Evolutionary conservation across 331 rosid species (phyloP).

Genomic region (Acacia pycnantha): DNA sequence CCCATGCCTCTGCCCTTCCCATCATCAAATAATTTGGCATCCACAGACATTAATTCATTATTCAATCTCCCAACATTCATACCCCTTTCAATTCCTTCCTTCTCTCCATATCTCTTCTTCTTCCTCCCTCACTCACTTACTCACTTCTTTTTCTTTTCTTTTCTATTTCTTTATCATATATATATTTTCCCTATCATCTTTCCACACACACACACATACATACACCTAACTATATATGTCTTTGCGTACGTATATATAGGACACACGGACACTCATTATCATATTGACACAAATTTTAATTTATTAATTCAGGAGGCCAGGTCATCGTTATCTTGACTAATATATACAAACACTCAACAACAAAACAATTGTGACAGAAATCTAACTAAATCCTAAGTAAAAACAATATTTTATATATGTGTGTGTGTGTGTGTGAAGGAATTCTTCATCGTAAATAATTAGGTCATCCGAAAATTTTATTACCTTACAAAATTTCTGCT

Average conservation of each 20-base stretch:
- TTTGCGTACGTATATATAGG: neutral
- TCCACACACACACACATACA: too few species aligned
- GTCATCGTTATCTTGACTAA: neutral
- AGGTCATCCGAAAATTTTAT: neutral
- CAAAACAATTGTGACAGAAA: neutral
- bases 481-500: too few species aligned
- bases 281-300: neutral
- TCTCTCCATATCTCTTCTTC: conserved; percentile 42
- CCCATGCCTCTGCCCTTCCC: conserved; percentile 53
- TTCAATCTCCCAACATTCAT: conserved; percentile 77
- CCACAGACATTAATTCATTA: conserved; percentile 59
- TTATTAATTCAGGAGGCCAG: neutral
- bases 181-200: neutral
- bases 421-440: neutral
- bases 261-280: neutral
- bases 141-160: neutral
- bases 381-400: neutral
- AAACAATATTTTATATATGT: too few species aligned
- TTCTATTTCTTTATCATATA: neutral
- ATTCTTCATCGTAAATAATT: too few species aligned
- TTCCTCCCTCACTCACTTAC: neutral
- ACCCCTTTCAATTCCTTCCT: conserved; percentile 31
- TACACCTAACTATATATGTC: neutral
- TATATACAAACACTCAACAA: neutral
- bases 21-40: conserved; percentile 60